These are phyloP conservation scores for Naganishia albida DNA, from an alignment of 1,284 basidiomycete genomes.

Conservation along the genomic window DNA sequence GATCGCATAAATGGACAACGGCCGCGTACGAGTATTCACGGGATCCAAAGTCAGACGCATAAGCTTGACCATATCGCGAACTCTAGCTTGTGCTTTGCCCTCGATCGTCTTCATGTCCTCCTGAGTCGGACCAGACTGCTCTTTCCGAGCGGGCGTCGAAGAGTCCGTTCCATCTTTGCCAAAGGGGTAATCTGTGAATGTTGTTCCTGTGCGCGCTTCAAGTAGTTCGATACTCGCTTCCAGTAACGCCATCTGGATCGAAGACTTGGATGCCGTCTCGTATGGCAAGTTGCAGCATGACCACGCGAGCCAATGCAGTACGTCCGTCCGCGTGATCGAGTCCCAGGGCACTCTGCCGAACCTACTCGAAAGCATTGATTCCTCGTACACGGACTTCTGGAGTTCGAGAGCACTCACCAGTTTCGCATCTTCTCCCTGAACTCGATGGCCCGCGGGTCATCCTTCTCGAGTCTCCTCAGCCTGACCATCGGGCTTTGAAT, in stretches of 20 bases:
- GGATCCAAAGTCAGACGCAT: constrained; percentile 78
- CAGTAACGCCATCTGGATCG: constrained; percentile 59
- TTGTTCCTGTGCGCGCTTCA: constrained; percentile 70
- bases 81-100: constrained; percentile 29
- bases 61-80: constrained; percentile 54
- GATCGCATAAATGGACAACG: constrained; percentile 70
- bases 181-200: constrained; percentile 63
- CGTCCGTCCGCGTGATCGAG: constrained; percentile 64
- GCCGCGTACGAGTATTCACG: constrained; percentile 68
- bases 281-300: constrained; percentile 70
- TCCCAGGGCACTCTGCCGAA: constrained; percentile 75
- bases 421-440: constrained; percentile 52
- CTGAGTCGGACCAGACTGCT: constrained; percentile 41
- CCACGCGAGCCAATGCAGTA: constrained; percentile 82
- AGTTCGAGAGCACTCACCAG: constrained; percentile 43
- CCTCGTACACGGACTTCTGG: too few species aligned
- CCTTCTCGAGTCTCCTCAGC: constrained; percentile 38
- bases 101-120: constrained; percentile 58
- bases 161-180: background rate
- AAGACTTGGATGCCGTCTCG: constrained; percentile 52
- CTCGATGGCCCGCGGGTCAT: constrained; percentile 49
- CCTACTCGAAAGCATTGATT: constrained; percentile 53
- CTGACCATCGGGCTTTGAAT: constrained; percentile 39
- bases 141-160: background rate
- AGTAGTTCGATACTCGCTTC: constrained; percentile 65